Evolutionary conservation across 345 rosid species (phyloP).

Genomic region (Moringa oleifera): DNA sequence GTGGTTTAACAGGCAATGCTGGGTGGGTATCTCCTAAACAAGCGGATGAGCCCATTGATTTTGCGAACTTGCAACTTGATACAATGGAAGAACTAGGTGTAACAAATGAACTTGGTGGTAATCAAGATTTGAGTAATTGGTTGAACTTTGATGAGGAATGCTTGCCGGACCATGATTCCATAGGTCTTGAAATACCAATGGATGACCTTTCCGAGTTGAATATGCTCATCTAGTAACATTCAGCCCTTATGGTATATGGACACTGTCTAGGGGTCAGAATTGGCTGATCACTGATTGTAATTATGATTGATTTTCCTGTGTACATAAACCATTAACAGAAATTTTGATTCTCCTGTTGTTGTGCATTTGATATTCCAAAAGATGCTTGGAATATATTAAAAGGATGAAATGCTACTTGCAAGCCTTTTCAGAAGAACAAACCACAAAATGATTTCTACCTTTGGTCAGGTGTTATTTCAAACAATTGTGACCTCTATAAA

Average conservation of each 20-base stretch:
- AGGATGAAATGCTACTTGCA: too few relatives aligned
- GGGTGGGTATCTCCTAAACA: slow-evolving; percentile 26
- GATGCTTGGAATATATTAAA: background rate
- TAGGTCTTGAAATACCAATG: slow-evolving; percentile 88
- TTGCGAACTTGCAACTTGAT: slow-evolving; percentile 45
- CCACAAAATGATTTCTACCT: background rate
- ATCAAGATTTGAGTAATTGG: slow-evolving; percentile 59
- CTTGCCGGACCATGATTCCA: slow-evolving; percentile 64
- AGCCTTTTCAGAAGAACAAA: too few relatives aligned
- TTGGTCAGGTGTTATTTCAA: background rate
- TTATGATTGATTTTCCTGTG: slow-evolving; percentile 12
- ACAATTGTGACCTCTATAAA: too few relatives aligned
- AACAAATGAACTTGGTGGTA: slow-evolving; percentile 26
- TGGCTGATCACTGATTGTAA: slow-evolving; percentile 9
- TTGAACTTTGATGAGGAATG: slow-evolving; percentile 64
- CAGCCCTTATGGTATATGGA: too few relatives aligned
- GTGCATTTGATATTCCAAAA: too few relatives aligned
- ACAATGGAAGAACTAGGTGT: slow-evolving; percentile 38
- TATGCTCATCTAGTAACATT: background rate
- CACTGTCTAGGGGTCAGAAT: too few relatives aligned
- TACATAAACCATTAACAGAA: background rate
- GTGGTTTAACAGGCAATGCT: slow-evolving; percentile 10
- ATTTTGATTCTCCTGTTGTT: background rate
- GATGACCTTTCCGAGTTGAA: slow-evolving; percentile 68
- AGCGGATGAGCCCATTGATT: slow-evolving; percentile 45